A percentile compares a stretch with the other conserved stretches of the same genome.
These are phyloP conservation scores for Simmondsia chinensis DNA, from an alignment of 148 eudicot species.

Conservation along the genomic window DNA sequence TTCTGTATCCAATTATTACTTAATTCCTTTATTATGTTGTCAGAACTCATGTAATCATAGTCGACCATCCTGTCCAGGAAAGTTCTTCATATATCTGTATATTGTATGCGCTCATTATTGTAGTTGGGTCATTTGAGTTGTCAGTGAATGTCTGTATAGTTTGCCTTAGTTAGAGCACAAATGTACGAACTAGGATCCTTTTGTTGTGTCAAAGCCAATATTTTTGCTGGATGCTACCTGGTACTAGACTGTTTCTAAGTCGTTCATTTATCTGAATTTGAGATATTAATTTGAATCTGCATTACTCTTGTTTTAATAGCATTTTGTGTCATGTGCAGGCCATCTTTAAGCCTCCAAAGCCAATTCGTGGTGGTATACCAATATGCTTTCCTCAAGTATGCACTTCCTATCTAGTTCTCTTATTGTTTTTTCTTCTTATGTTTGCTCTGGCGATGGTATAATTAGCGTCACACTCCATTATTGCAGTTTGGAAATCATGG, in stretches of 20 bases:
- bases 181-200: neutral
- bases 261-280: neutral
- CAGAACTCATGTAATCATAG: too few relatives aligned
- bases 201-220: neutral
- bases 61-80: too few relatives aligned
- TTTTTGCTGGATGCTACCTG: neutral
- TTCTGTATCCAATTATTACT: too few relatives aligned
- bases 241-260: neutral
- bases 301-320: constrained; percentile 1
- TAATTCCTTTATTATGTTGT: too few relatives aligned
- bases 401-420: neutral
- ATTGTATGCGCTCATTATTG: too few relatives aligned
- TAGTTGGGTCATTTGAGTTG: too few relatives aligned
- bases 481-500: constrained; percentile 73
- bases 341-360: constrained; percentile 78
- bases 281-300: neutral
- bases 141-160: neutral
- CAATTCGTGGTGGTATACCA: constrained; percentile 99
- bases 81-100: too few relatives aligned
- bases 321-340: constrained; percentile 44
- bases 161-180: neutral
- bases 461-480: constrained; percentile 4
- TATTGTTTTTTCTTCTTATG: neutral
- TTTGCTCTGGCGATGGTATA: neutral
- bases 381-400: constrained; percentile 94